Conservation (phyloP, 1,284 basidiomycete species). For the Pseudomicrostroma phylloplanum region DNA sequence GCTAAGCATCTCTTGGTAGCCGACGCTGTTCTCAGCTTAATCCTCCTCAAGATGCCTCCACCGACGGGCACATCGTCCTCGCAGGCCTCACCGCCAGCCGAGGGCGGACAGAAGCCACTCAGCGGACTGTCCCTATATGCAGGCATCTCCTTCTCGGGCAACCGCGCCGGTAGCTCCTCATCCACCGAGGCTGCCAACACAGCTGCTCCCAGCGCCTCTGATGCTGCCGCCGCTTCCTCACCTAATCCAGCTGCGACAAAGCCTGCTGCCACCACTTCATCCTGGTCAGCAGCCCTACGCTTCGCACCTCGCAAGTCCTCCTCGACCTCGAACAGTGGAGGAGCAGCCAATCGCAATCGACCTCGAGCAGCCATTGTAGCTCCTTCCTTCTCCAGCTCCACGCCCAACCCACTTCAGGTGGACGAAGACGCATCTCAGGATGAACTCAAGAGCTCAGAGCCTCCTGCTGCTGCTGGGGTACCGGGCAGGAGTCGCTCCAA, state of each 20-base stretch:
- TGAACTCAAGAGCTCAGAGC: neutral
- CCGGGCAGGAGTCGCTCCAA: neutral
- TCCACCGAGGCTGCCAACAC: neutral
- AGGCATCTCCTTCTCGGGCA: slow-evolving; percentile 1
- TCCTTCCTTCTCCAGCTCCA: neutral
- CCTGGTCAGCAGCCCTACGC: slow-evolving; percentile 6
- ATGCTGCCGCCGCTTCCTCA: neutral
- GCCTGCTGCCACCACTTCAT: neutral
- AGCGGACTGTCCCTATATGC: slow-evolving; percentile 5
- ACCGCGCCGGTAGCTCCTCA: neutral
- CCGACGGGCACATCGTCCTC: too few relatives aligned
- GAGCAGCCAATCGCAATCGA: slow-evolving; percentile 4
- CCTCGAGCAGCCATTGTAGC: slow-evolving; percentile 20
- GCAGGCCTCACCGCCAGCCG: too few relatives aligned
- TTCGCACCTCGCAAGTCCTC: slow-evolving; percentile 8
- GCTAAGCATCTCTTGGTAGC: too few relatives aligned
- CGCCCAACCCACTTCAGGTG: neutral
- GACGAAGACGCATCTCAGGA: neutral
- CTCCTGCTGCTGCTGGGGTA: neutral
- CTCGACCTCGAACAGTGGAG: neutral
- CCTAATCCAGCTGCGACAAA: neutral
- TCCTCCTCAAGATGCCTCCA: too few relatives aligned
- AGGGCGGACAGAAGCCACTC: neutral
- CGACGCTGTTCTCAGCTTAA: too few relatives aligned
- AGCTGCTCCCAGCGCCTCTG: neutral